phyloP scores from a whole-genome alignment of 2,329 filamentous ascomycete species.

The Ceratocystis eucalypticola region DNA sequence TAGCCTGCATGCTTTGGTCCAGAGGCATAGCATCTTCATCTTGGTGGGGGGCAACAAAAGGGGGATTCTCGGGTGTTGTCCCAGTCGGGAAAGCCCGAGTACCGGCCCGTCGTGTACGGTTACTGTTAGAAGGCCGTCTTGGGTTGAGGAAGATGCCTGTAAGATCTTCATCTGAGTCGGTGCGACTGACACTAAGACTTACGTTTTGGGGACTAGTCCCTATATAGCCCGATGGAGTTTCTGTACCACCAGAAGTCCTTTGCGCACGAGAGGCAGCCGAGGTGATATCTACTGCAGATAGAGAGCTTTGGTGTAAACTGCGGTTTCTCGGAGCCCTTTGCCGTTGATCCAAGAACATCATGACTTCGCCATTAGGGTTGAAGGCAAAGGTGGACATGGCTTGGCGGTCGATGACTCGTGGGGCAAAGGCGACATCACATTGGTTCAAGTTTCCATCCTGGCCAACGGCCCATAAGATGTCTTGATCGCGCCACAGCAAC shows the following conservation, averaged over 20 bases:
- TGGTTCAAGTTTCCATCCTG: conserved; percentile 49
- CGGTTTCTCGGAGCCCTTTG: conserved; percentile 24
- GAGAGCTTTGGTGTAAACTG: background rate
- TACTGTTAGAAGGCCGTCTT: conserved; percentile 4
- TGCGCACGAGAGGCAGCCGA: conserved; percentile 29
- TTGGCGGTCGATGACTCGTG: conserved; percentile 48
- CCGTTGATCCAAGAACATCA: conserved; percentile 50
- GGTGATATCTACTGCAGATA: background rate
- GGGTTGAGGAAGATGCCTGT: conserved; percentile 41
- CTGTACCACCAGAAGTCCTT: conserved; percentile 26
- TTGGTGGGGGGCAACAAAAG: conserved; percentile 27
- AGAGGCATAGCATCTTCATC: conserved; percentile 37
- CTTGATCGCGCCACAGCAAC: conserved; percentile 50
- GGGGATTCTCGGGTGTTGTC: background rate
- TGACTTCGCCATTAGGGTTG: conserved; percentile 43
- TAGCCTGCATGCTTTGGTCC: conserved; percentile 45
- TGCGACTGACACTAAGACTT: conserved; percentile 43
- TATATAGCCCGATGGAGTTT: conserved; percentile 31
- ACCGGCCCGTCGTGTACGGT: background rate
- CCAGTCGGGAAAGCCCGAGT: conserved; percentile 4
- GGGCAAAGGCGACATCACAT: conserved; percentile 51
- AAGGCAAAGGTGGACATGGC: conserved; percentile 49
- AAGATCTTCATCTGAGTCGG: conserved; percentile 53
- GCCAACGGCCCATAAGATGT: conserved; percentile 53
- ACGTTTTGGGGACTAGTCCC: conserved; percentile 37